Base-by-base conservation (phyloP, 306 rosid species). In the Fagus sylvatica region DNA sequence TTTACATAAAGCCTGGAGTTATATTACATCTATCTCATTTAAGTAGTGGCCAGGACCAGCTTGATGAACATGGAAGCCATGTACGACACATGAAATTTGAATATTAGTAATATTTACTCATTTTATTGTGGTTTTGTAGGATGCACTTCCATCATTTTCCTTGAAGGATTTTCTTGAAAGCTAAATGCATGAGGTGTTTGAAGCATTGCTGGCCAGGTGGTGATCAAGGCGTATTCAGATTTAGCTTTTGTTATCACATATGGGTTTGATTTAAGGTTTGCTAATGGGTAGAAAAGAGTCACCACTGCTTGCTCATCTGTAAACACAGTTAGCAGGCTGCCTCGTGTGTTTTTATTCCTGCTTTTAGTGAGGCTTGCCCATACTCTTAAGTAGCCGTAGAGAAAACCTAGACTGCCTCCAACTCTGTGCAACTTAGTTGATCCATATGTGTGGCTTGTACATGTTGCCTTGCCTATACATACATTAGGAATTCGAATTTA, bases 161-260 rank as follows among this genome's bases (percentile, higher is more conserved):
- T 79, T 91, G 80, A 77, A 81, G 84, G 90, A 93, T 75, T 93
- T 91, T 72, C 88, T 93, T 68, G 83, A 86, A 82, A 84, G 97
- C 81, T 91, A 82, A 89, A 78, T 73, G 30, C 42, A 68, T 37
- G 42, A 71, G 71, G 64, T 34, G 6, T n/a, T 80, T 56, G 75
- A 37, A 81, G 79, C 70, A 53, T 76, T 71, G 34, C 68, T 17
- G 43, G 73, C 28, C 43, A 41, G 61, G 6, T 71, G 76, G 76
- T 79, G 74, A 74, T 55, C 51, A 87, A 74, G 65, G 80, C 79
- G 17, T 41, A 59, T 51, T 72, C 80, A 55, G 80, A 79, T 79
- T 51, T 65, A 39, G 60, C 74, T 66, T 71, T 75, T 69, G 76
- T 83, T 77, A 79, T 69, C 72, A 37, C 80, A 30, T 73, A 62